These are phyloP conservation scores for Gleditsia sinensis DNA, from an alignment of 306 rosid species.

Conservation along the genomic window DNA sequence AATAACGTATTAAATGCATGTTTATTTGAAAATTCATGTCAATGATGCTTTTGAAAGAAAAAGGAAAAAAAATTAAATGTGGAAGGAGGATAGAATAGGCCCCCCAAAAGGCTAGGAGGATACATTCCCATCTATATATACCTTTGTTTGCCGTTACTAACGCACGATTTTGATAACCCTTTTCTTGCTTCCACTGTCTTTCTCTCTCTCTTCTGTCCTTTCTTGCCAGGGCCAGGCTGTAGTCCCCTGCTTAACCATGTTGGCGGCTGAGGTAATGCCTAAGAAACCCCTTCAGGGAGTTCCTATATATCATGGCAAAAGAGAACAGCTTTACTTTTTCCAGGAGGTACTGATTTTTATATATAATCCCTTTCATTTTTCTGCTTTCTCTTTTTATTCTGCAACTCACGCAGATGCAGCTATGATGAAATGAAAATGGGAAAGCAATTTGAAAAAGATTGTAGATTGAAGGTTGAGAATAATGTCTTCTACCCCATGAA, in stretches of 20 bases:
- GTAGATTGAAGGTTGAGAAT: too few species aligned
- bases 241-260: slow-evolving; percentile 38
- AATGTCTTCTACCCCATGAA: too few species aligned
- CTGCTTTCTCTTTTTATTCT: background rate
- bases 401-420: too few species aligned
- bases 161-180: too few species aligned
- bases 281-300: slow-evolving; percentile 58
- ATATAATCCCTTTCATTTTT: background rate
- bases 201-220: background rate
- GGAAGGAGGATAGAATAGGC: too few species aligned
- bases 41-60: too few species aligned
- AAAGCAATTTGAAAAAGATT: too few species aligned
- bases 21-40: too few species aligned
- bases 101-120: too few species aligned
- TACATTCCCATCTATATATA: slow-evolving; percentile 23
- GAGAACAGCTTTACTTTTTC: slow-evolving; percentile 40
- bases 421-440: too few species aligned
- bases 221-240: background rate
- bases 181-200: slow-evolving; percentile 23
- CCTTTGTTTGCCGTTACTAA: background rate
- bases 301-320: slow-evolving; percentile 49
- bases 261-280: slow-evolving; percentile 62
- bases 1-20: too few species aligned
- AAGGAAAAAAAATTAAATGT: too few species aligned
- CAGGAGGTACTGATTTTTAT: slow-evolving; percentile 71